These are phyloP conservation scores for Agarophyton chilense DNA, from an alignment of 23 red algal species.

Conservation along the genomic window DNA sequence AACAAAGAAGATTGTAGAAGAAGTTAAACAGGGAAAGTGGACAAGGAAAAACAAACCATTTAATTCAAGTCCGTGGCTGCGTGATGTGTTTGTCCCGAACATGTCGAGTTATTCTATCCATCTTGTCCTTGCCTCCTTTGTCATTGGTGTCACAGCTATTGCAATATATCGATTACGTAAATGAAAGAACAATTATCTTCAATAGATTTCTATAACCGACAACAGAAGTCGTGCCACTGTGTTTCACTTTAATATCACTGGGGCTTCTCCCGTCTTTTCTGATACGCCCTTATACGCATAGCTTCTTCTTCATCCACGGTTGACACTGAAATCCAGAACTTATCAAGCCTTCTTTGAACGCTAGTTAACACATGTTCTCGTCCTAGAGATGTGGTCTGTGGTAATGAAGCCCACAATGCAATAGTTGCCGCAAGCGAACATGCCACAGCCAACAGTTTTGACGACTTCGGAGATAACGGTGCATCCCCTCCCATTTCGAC, in stretches of 20 bases:
- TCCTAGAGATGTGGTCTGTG: not conserved
- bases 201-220: not conserved
- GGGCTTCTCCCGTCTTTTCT: not conserved
- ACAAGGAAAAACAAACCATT: not conserved
- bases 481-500: constrained; percentile 1
- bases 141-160: not conserved
- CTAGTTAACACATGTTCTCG: not conserved
- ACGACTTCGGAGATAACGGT: not conserved
- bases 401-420: not conserved
- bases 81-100: not conserved
- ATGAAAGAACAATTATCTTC: not conserved
- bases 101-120: not conserved
- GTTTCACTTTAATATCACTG: not conserved
- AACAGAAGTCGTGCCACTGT: not conserved
- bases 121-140: not conserved
- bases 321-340: constrained; percentile 1
- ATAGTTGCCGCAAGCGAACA: not conserved
- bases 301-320: constrained; percentile 24
- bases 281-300: not conserved
- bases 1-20: constrained; percentile 27
- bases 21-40: constrained; percentile 20
- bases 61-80: not conserved
- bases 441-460: not conserved
- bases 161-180: not conserved
- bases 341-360: not conserved